Evolutionary conservation across 345 rosid species (phyloP), one percentile per base, ranked within the genome.

Genomic region (Toxicodendron radicans): DNA sequence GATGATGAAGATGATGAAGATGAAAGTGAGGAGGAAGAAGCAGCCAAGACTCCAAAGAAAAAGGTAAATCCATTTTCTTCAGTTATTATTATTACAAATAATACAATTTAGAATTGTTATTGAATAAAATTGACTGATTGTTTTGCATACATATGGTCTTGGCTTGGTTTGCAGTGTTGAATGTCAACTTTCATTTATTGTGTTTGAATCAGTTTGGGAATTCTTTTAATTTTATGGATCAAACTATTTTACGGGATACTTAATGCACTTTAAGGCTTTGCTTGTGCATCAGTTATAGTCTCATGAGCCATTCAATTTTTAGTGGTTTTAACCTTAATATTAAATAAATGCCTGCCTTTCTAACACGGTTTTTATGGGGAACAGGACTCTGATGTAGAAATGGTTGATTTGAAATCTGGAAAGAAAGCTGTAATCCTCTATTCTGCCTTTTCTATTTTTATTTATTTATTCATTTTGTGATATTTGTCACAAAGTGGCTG

Each of bases 351-450:
- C 49, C 23, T 48, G 24, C 11, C 45, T 1, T 27, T 68, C 43
- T 48, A 24, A 14, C 18, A 6, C 7, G 53, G 10, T 0, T 73
- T 23, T 66, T n/a, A 4, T 57, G 2, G 24, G 67, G 21, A 63
- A 20, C 85, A 87, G 94, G 80, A 46, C 38, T 18, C 84, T 57
- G 95, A 95, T 81, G 89, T 80, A 2, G 87, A 90, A 32, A 92
- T 90, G 95, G 82, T 70, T 69, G 83, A 73, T 77, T 58, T 67
- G n/a, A 82, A 83, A 35, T 76, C 88, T 0, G 81, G 57, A 3
- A 86, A 79, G 74, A 85, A 84, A 74, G 73, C 88, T 35, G 89
- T 87, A 80, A 75, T 23, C 30, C 54, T 4, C 12, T 17, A 0
- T 27, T 33, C 17, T 23, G 4, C 46, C 38, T 56, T 73, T 0